phyloP scores from a whole-genome alignment of 2,329 filamentous ascomycete genomes.

The Aspergillus ochraceus region DNA sequence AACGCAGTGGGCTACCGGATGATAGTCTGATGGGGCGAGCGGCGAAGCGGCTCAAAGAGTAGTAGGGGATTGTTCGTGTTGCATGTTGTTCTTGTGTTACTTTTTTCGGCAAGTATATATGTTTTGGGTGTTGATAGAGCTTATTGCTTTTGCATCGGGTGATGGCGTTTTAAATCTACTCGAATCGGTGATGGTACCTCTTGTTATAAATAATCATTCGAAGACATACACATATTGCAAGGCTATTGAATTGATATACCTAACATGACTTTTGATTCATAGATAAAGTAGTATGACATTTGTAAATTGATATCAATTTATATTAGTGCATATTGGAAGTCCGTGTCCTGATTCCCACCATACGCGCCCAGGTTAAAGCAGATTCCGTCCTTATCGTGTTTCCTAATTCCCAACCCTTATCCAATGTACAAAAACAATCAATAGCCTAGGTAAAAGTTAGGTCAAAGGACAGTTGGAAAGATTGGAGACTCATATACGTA shows the following conservation, averaged over 20 bases:
- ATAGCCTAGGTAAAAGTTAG: slow-evolving; percentile 7
- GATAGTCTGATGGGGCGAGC: slow-evolving; percentile 65
- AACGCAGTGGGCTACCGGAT: slow-evolving; percentile 81
- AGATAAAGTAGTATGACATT: no score
- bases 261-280: no score
- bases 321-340: neutral
- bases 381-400: neutral
- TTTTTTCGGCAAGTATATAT: neutral
- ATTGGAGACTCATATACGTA: slow-evolving; percentile 23
- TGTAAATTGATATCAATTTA: neutral
- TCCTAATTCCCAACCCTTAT: neutral
- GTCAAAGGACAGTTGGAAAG: neutral
- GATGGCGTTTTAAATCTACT: no score
- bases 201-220: no score
- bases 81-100: neutral
- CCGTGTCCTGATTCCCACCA: neutral
- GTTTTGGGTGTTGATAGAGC: neutral
- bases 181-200: no score
- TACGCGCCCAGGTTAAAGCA: neutral
- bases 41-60: slow-evolving; percentile 57
- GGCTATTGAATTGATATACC: no score
- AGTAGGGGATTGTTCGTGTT: neutral
- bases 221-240: no score
- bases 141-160: no score
- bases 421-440: neutral